Percentiles rank a stretch among this genome's conserved stretches.
phyloP scores from a whole-genome alignment of 768 basidiomycete species.

The Calocera cornea region DNA sequence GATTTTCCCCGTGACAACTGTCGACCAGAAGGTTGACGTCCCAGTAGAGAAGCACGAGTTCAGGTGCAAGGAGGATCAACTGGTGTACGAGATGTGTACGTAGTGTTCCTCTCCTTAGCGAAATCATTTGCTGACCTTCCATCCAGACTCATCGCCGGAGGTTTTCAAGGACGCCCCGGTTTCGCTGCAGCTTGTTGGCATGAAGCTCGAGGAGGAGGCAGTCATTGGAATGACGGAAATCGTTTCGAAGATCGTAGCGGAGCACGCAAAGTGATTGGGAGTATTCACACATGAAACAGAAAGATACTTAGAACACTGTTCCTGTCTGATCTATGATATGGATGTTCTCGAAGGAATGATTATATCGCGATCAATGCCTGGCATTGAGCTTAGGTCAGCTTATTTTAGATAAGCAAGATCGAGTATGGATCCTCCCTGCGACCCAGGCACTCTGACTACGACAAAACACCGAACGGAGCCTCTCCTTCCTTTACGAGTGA shows the following conservation, averaged over 20 bases:
- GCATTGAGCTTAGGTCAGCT: no score
- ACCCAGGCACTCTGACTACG: no score
- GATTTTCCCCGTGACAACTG: constrained; percentile 49
- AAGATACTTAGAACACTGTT: background rate
- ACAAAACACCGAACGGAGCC: no score
- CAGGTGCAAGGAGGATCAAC: constrained; percentile 35
- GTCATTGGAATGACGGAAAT: constrained; percentile 57
- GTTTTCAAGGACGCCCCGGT: constrained; percentile 47
- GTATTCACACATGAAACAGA: no score
- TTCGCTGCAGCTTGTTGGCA: constrained; percentile 50
- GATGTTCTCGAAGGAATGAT: background rate
- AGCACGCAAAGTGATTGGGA: constrained; percentile 28
- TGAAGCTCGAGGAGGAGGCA: constrained; percentile 63
- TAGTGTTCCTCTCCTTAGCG: background rate
- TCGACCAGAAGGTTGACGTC: constrained; percentile 41
- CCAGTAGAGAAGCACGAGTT: constrained; percentile 36
- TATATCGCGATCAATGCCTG: no score
- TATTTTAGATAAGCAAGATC: no score
- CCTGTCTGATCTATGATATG: background rate
- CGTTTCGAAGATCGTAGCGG: constrained; percentile 21
- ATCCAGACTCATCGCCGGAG: constrained; percentile 24
- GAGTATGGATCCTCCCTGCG: no score
- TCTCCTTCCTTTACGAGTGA: no score
- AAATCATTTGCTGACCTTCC: background rate
- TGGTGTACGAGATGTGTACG: constrained; percentile 40